Conservation (phyloP, 106 monocot species). For the Iris macrosiphon region DNA sequence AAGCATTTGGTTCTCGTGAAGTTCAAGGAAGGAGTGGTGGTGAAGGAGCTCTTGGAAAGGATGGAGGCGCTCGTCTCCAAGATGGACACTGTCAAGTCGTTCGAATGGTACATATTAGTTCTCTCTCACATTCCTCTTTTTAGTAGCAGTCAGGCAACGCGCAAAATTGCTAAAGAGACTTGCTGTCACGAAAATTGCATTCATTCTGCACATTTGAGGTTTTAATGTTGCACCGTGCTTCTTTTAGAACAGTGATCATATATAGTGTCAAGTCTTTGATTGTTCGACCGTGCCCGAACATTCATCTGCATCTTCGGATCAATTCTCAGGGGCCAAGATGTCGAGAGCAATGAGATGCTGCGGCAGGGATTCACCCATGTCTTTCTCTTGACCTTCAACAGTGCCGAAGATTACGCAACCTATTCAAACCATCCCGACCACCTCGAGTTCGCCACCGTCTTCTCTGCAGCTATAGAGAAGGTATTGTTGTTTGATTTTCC, state of each 20-base stretch:
- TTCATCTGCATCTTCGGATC: no score
- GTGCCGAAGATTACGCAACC: conserved; percentile 32
- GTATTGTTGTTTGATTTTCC: conserved; percentile 34
- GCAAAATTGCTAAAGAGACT: not conserved
- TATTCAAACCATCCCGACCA: conserved; percentile 40
- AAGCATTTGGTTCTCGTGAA: conserved; percentile 47
- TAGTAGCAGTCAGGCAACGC: not conserved
- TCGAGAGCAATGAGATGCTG: conserved; percentile 34
- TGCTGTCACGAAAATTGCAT: no score
- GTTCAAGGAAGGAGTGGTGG: conserved; percentile 50
- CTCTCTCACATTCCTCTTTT: not conserved
- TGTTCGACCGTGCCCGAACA: no score
- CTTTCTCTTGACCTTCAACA: conserved; percentile 37
- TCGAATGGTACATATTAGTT: conserved; percentile 29
- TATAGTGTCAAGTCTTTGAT: no score
- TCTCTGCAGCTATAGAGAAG: conserved; percentile 48
- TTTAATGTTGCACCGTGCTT: no score
- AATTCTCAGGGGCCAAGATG: conserved; percentile 56
- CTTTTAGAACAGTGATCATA: no score
- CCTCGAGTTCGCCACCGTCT: conserved; percentile 21
- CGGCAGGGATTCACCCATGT: conserved; percentile 56
- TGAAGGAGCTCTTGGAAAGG: conserved; percentile 31
- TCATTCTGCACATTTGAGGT: no score
- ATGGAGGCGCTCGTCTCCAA: conserved; percentile 37
- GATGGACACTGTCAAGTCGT: conserved; percentile 46